Evolutionary conservation across 768 basidiomycete genomes (phyloP).

Genomic region (Myochromella boudieri): DNA sequence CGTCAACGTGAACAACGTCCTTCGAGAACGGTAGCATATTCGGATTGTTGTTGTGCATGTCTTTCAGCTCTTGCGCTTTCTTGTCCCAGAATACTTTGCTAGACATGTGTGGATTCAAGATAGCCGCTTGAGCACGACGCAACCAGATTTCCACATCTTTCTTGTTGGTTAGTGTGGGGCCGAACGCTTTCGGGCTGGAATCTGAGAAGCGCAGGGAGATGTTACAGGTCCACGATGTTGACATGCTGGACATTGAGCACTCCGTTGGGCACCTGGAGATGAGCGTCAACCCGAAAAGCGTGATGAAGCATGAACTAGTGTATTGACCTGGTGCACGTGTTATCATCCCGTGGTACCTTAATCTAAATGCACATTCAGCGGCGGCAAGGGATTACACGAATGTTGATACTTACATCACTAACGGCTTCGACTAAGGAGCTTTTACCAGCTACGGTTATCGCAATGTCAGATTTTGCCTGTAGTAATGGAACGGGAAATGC

Average conservation of each 20-base stretch:
- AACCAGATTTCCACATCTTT: conserved; percentile 49
- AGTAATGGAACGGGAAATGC: neutral
- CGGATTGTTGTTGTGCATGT: neutral
- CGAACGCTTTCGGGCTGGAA: conserved; percentile 33
- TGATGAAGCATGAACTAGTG: too few relatives aligned
- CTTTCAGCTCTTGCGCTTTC: conserved; percentile 22
- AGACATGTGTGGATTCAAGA: conserved; percentile 44
- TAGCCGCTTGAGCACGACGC: conserved; percentile 59
- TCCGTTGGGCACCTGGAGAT: conserved; percentile 62
- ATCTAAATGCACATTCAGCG: too few relatives aligned
- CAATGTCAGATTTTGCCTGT: neutral
- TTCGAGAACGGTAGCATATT: conserved; percentile 39
- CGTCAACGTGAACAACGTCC: conserved; percentile 48
- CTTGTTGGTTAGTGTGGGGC: conserved; percentile 38
- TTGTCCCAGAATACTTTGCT: conserved; percentile 24
- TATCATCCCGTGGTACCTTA: too few relatives aligned
- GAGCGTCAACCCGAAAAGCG: too few relatives aligned
- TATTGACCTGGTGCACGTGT: too few relatives aligned
- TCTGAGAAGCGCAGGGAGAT: conserved; percentile 36
- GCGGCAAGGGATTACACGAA: too few relatives aligned
- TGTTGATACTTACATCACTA: neutral
- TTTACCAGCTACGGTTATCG: neutral
- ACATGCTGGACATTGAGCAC: conserved; percentile 43
- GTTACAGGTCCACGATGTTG: conserved; percentile 40
- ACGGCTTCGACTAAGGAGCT: conserved; percentile 1